A percentile compares a stretch with the other conserved stretches of the same genome.
These are phyloP conservation scores for Penicillium sp. DNA, from an alignment of 2,329 filamentous ascomycete species.

Conservation along the genomic window DNA sequence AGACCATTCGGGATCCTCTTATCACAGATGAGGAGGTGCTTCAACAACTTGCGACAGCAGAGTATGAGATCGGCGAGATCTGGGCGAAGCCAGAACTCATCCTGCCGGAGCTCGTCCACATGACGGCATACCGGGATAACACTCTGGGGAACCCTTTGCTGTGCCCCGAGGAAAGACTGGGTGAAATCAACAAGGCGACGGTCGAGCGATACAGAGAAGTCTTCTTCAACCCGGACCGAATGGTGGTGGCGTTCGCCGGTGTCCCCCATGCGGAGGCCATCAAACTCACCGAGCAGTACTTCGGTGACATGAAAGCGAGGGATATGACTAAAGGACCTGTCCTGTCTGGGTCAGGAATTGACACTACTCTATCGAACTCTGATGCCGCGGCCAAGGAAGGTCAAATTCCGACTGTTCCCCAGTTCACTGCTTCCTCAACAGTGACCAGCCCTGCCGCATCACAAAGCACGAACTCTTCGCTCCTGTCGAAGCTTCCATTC, in stretches of 20 bases:
- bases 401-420: conserved; percentile 40
- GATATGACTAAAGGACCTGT: conserved; percentile 55
- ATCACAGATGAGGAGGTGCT: conserved; percentile 86
- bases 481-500: conserved; percentile 85
- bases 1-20: conserved; percentile 85
- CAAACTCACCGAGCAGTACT: conserved; percentile 77
- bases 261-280: conserved; percentile 83
- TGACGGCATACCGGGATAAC: conserved; percentile 94
- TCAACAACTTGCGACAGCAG: conserved; percentile 85
- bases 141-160: conserved; percentile 91
- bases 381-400: conserved; percentile 34
- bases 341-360: conserved; percentile 61
- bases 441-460: conserved; percentile 40
- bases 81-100: conserved; percentile 98
- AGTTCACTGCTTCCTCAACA: conserved; percentile 47
- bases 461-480: conserved; percentile 59
- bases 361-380: conserved; percentile 51
- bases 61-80: conserved; percentile 96
- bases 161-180: conserved; percentile 83
- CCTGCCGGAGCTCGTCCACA: conserved; percentile 90
- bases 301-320: conserved; percentile 80
- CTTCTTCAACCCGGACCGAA: conserved; percentile 88
- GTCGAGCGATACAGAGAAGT: conserved; percentile 78
- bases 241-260: conserved; percentile 93
- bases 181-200: conserved; percentile 71